Conservation (phyloP, 1,139 yeast genomes). For the Candida sanyaensis region DNA sequence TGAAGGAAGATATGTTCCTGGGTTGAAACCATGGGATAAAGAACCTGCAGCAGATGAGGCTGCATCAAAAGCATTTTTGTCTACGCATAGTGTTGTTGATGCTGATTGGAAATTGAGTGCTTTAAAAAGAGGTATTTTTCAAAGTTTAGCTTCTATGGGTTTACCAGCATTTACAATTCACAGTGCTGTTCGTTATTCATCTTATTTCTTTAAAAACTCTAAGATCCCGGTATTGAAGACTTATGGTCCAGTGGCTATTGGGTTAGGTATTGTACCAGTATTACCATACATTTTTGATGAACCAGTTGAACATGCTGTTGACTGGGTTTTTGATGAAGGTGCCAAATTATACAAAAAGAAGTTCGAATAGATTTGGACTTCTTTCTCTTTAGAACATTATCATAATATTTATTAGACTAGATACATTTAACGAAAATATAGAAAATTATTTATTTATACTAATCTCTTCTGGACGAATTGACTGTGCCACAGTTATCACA, state of each 20-base stretch:
- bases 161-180: conserved; percentile 87
- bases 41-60: conserved; percentile 40
- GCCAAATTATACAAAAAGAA: conserved; percentile 32
- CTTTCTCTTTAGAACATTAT: background rate
- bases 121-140: conserved; percentile 76
- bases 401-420: conserved; percentile 1
- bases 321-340: conserved; percentile 62
- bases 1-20: conserved; percentile 65
- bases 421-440: background rate
- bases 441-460: conserved; percentile 3
- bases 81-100: conserved; percentile 33
- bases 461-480: conserved; percentile 61
- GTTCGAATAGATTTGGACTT: background rate
- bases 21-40: conserved; percentile 69
- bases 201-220: conserved; percentile 53
- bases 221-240: conserved; percentile 41
- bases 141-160: conserved; percentile 83
- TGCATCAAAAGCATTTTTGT: conserved; percentile 37
- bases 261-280: conserved; percentile 75
- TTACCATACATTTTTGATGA: conserved; percentile 81
- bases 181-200: conserved; percentile 72
- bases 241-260: conserved; percentile 78
- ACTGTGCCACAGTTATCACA: conserved; percentile 76
- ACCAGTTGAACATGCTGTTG: conserved; percentile 75
- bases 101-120: conserved; percentile 68